phyloP scores from a whole-genome alignment of 2,329 filamentous ascomycete genomes.

The Aspergillus calidoustus region DNA sequence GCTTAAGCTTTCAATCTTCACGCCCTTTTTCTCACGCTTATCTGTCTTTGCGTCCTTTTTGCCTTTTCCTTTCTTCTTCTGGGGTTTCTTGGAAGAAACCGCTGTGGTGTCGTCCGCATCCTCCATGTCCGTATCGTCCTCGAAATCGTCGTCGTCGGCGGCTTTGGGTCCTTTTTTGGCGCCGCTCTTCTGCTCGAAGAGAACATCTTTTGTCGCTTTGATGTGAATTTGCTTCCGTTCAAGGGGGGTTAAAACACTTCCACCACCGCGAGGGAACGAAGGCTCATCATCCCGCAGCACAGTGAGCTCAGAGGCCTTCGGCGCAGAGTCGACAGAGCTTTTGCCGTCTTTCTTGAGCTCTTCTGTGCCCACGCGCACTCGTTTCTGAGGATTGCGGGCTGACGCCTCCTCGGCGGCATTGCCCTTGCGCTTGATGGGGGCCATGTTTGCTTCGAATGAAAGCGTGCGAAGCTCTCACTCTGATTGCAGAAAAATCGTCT shows the following conservation, averaged over 20 bases:
- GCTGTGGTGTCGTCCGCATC: constrained; percentile 46
- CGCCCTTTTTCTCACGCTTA: constrained; percentile 54
- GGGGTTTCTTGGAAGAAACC: constrained; percentile 41
- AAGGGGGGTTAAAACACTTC: constrained; percentile 84
- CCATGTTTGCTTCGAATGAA: constrained; percentile 41
- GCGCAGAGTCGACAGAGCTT: constrained; percentile 27
- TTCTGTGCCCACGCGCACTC: constrained; percentile 45
- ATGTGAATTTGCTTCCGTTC: constrained; percentile 97
- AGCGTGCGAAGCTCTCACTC: constrained; percentile 28
- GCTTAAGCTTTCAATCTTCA: constrained; percentile 84
- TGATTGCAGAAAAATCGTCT: constrained; percentile 19
- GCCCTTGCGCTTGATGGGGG: constrained; percentile 52
- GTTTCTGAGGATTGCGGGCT: constrained; percentile 45
- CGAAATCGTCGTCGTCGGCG: constrained; percentile 52
- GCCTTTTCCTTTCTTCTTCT: constrained; percentile 45
- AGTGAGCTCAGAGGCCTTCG: constrained; percentile 41
- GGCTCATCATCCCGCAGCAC: constrained; percentile 77
- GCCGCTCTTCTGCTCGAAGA: constrained; percentile 77
- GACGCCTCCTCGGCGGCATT: constrained; percentile 42
- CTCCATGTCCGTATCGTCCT: constrained; percentile 59
- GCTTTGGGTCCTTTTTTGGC: constrained; percentile 53
- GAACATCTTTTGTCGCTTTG: constrained; percentile 87
- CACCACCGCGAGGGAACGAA: constrained; percentile 90
- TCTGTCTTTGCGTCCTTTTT: constrained; percentile 59
- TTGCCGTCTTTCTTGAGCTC: constrained; percentile 41